Evolutionary conservation across 2,329 filamentous ascomycete genomes (phyloP), one percentile per base, ranked within the genome.

Genomic region (Penicillium paneum): DNA sequence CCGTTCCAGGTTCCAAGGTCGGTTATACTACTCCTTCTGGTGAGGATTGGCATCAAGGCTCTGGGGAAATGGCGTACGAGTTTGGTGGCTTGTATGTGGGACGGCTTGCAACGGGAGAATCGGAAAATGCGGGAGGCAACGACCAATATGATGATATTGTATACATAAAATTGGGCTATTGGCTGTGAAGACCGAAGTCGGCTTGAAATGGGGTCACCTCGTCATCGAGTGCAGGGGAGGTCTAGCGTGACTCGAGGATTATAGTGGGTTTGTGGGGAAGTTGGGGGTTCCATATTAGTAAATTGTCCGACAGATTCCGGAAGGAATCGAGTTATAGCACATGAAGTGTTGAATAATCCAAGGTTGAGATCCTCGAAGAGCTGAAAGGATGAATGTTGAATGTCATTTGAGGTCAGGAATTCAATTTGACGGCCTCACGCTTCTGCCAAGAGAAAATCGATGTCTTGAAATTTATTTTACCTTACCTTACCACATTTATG

Each of bases 221-320:
- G 61, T 64, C 61, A 63, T 64, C 38, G 56, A 59, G 43, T 58
- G 24, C n/a, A 42, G 28, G 50, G 36, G 57, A 54, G 45, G 48
- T 58, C 58, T 48, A 52, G 38, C 21, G 50, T 36, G 58, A 38
- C 21, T 24, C 21, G 21, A 41, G 28, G 4, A 26, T 53, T 42
- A 43, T 21, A 7, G 26, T 39, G 40, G 29, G 51, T 28, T 35
- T 53, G 58, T 56, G 61, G 59, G 55, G 49, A 46, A 46, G 13
- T 21, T 31, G 21, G 44, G 28, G 17, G 15, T n/a, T 34, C 17
- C 17, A 1, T 5, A 44, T 26, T 24, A 11, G 32, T 36, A 35
- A 35, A 26, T 26, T 46, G 1, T 26, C 31, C 11, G 31, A 34
- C 10, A 21, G 31, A 21, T 4, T 8, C 8, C 12, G 35, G 12